Percentiles rank a stretch among this genome's conserved stretches.
phyloP scores from a whole-genome alignment of 1,284 basidiomycete species.

The Microbotryum violaceum region DNA sequence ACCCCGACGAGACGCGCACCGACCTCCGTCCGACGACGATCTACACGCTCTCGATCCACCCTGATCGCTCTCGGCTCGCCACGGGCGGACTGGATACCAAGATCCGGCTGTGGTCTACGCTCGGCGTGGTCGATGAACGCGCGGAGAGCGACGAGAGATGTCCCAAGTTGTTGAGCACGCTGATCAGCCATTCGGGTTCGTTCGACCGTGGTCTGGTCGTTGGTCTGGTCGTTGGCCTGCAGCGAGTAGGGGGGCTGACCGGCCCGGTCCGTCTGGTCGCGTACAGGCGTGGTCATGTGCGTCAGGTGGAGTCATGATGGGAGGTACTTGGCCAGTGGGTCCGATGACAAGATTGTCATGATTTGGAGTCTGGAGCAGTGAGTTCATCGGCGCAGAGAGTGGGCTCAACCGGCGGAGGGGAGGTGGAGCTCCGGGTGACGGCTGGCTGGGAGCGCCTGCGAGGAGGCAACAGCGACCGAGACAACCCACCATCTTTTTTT shows the following conservation, averaged over 20 bases:
- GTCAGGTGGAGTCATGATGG: conserved; percentile 96
- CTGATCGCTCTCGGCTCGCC: conserved; percentile 89
- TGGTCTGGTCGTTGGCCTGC: too few species aligned
- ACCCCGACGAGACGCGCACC: conserved; percentile 17
- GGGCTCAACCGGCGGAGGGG: too few species aligned
- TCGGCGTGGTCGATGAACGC: conserved; percentile 70
- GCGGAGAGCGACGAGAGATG: conserved; percentile 64
- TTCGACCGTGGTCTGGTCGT: too few species aligned
- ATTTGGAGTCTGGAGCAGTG: conserved; percentile 96
- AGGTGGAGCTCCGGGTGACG: too few species aligned
- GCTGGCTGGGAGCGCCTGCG: too few species aligned
- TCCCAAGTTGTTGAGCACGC: conserved; percentile 79
- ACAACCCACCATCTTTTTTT: too few species aligned
- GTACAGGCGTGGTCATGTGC: conserved; percentile 69
- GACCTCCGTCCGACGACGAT: conserved; percentile 51
- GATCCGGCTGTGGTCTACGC: conserved; percentile 94
- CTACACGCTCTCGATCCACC: conserved; percentile 88
- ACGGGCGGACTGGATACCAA: conserved; percentile 90
- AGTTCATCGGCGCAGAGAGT: conserved; percentile 39
- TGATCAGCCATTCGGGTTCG: conserved; percentile 78
- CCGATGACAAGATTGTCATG: conserved; percentile 91
- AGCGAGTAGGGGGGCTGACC: too few species aligned
- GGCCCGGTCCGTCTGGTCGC: too few species aligned
- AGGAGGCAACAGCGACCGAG: too few species aligned
- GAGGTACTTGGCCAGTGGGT: conserved; percentile 87